phyloP scores from a whole-genome alignment of 352 stramenopile species.

The Pythium sukuiense region DNA sequence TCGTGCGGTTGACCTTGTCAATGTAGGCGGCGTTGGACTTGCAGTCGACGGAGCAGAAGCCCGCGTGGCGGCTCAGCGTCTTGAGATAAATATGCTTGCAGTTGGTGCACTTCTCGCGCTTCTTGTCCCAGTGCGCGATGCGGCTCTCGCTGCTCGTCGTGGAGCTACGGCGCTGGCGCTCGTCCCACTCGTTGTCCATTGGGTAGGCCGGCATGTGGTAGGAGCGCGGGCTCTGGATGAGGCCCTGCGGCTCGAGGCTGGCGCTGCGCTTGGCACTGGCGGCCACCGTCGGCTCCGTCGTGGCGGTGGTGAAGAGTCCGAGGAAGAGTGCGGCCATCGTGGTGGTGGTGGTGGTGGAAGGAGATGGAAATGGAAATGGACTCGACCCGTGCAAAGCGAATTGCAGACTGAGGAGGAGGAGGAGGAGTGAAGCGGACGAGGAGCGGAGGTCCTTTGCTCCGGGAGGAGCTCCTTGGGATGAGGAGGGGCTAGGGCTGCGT shows the following conservation, averaged over 20 bases:
- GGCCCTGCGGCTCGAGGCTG: background rate
- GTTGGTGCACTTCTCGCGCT: constrained; percentile 83
- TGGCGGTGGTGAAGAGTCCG: constrained; percentile 9
- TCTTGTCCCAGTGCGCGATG: constrained; percentile 84
- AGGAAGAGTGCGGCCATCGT: constrained; percentile 30
- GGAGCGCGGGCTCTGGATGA: constrained; percentile 31
- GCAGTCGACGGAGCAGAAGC: constrained; percentile 88
- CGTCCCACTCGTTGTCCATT: constrained; percentile 31
- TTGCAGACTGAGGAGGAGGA: constrained; percentile 25
- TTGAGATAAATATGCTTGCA: constrained; percentile 87
- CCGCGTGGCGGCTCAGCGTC: constrained; percentile 67
- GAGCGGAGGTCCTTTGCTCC: too few relatives aligned
- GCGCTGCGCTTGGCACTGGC: constrained; percentile 10
- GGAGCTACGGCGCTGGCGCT: constrained; percentile 20
- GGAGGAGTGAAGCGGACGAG: constrained; percentile 13
- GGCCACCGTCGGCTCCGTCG: constrained; percentile 1
- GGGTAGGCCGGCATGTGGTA: constrained; percentile 32
- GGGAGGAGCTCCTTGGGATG: constrained; percentile 6
- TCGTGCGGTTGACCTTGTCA: constrained; percentile 80
- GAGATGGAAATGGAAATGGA: background rate
- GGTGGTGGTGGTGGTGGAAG: background rate
- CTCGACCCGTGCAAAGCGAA: constrained; percentile 13
- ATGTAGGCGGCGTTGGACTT: constrained; percentile 87
- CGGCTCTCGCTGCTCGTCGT: constrained; percentile 23
- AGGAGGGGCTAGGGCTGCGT: constrained; percentile 18